Conservation (phyloP, 805 yeast genomes). For the Schwanniomyces pseudopolymorphus region DNA sequence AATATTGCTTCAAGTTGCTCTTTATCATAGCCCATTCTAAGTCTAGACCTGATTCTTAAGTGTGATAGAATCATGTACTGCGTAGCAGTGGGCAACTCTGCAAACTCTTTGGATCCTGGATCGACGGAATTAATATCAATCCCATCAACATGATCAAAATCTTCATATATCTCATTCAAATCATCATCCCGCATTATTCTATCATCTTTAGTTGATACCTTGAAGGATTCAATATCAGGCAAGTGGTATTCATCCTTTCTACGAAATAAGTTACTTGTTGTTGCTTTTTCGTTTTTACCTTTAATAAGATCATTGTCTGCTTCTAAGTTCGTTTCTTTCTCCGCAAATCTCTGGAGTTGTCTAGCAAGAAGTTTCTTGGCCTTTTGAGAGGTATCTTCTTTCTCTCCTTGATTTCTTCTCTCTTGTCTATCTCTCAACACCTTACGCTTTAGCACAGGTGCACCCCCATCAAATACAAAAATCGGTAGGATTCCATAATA, state of each 20-base stretch:
- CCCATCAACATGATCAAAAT: conserved; percentile 58
- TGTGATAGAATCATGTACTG: conserved; percentile 88
- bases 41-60: conserved; percentile 76
- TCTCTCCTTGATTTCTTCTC: conserved; percentile 63
- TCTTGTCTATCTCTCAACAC: conserved; percentile 76
- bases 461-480: conserved; percentile 95
- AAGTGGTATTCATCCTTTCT: conserved; percentile 81
- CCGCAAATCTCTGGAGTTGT: conserved; percentile 65
- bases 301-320: not conserved
- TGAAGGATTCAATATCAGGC: conserved; percentile 64
- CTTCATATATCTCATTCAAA: conserved; percentile 57
- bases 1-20: conserved; percentile 82
- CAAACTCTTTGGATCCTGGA: conserved; percentile 78
- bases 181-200: conserved; percentile 77
- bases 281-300: conserved; percentile 1
- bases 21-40: conserved; percentile 92
- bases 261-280: not conserved
- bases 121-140: conserved; percentile 73
- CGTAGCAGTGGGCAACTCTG: conserved; percentile 72
- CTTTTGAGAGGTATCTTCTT: conserved; percentile 66
- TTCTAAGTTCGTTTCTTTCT: conserved; percentile 8
- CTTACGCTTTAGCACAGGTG: conserved; percentile 75
- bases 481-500: conserved; percentile 87
- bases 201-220: conserved; percentile 56
- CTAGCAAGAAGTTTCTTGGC: conserved; percentile 80